phyloP scores from a whole-genome alignment of 163 green algal genomes.

The Chloromonas sp. region DNA sequence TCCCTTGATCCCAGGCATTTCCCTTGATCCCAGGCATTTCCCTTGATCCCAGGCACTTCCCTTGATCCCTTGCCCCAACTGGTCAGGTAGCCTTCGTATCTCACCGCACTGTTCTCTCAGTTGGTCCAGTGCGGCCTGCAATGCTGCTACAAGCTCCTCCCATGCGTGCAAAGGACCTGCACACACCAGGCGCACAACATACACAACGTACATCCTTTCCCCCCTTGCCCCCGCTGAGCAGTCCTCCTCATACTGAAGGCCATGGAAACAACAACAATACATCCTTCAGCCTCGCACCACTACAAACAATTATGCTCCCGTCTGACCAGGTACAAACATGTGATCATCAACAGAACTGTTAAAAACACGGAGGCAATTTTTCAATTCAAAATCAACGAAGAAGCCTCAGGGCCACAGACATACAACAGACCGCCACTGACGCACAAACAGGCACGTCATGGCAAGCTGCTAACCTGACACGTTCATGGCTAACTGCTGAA shows the following conservation, averaged over 20 bases:
- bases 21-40: too few species aligned
- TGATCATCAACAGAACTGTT: not conserved
- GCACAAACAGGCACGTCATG: not conserved
- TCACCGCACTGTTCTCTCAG: constrained; percentile 6
- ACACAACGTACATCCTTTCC: not conserved
- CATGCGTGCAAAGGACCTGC: constrained; percentile 10
- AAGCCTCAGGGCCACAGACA: not conserved
- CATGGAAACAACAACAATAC: too few species aligned
- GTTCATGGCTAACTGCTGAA: not conserved
- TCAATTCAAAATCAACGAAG: too few species aligned
- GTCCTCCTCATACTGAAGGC: too few species aligned
- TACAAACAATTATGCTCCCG: not conserved
- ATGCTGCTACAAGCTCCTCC: constrained; percentile 19
- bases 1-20: too few species aligned
- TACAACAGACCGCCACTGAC: too few species aligned
- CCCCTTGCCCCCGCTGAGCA: not conserved
- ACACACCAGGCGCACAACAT: not conserved
- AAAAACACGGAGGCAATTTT: too few species aligned
- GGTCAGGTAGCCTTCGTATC: too few species aligned
- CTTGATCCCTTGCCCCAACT: too few species aligned
- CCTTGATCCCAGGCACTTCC: too few species aligned
- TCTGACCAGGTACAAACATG: not conserved
- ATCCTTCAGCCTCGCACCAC: too few species aligned
- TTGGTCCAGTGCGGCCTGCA: constrained; percentile 13
- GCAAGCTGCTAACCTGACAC: not conserved